A percentile compares a stretch with the other conserved stretches of the same genome.
phyloP scores from a whole-genome alignment of 1,284 basidiomycete species.

The Cutaneotrichosporon cavernicola region DNA sequence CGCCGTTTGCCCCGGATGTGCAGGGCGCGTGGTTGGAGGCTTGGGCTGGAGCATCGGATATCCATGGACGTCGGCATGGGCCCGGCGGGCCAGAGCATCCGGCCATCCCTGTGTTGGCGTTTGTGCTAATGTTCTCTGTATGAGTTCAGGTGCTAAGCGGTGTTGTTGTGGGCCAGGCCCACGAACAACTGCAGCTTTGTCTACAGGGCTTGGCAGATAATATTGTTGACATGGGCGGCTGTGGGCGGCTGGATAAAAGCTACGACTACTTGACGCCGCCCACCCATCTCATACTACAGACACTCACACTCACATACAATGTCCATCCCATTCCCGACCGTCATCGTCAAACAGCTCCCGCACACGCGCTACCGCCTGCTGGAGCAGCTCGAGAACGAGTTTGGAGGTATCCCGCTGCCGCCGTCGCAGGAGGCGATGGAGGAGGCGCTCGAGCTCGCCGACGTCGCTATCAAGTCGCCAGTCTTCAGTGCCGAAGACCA shows the following conservation, averaged over 20 bases:
- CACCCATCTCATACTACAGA: background rate
- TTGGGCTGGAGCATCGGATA: background rate
- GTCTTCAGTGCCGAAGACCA: constrained; percentile 21
- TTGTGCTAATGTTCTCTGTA: background rate
- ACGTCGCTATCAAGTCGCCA: constrained; percentile 18
- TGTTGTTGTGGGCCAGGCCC: background rate
- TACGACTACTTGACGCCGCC: background rate
- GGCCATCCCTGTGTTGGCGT: background rate
- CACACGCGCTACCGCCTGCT: constrained; percentile 23
- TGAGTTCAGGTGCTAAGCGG: background rate
- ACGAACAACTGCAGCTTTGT: background rate
- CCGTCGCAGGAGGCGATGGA: constrained; percentile 11
- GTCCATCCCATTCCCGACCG: constrained; percentile 20
- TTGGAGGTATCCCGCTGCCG: constrained; percentile 21
- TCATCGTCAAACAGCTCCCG: constrained; percentile 26
- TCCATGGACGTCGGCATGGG: background rate
- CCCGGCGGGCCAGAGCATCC: background rate
- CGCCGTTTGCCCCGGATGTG: background rate
- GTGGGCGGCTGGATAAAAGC: background rate
- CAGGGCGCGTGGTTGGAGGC: too few species aligned
- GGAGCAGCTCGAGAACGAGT: constrained; percentile 16
- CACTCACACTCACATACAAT: background rate
- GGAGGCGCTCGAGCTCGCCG: constrained; percentile 25
- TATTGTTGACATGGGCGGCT: background rate
- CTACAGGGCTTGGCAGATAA: background rate